Evolutionary conservation across 148 eudicot species (phyloP).

Genomic region (Cornus controversa): DNA sequence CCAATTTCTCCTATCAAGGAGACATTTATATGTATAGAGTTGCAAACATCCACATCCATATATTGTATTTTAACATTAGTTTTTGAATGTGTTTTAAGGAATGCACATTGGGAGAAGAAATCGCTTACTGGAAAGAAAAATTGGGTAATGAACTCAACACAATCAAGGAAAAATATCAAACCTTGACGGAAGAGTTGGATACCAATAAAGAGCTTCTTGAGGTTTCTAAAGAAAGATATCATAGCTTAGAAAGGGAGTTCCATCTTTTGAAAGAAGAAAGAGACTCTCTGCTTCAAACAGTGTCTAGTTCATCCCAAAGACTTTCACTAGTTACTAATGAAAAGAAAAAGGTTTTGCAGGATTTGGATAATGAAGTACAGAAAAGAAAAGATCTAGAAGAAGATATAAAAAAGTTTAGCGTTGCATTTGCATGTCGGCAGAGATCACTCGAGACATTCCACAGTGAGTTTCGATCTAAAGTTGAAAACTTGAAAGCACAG

Average conservation of each 20-base stretch:
- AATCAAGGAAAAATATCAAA: conserved; percentile 50
- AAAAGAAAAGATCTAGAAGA: conserved; percentile 69
- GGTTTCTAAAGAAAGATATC: conserved; percentile 47
- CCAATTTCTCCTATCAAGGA: conserved; percentile 15
- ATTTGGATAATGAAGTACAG: conserved; percentile 54
- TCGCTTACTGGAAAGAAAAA: conserved; percentile 62
- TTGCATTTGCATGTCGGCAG: conserved; percentile 55
- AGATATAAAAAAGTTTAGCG: conserved; percentile 60
- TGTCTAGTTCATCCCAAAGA: conserved; percentile 43
- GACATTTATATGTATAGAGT: conserved; percentile 4
- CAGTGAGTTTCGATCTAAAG: conserved; percentile 56
- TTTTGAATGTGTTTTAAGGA: conserved; percentile 56
- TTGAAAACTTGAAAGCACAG: conserved; percentile 44
- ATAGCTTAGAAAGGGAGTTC: conserved; percentile 62
- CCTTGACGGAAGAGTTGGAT: conserved; percentile 50
- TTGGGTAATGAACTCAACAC: conserved; percentile 53
- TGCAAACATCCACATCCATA: not conserved
- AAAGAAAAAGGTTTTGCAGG: conserved; percentile 53
- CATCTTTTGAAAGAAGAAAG: conserved; percentile 61
- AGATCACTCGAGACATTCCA: conserved; percentile 65
- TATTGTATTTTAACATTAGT: conserved; percentile 10
- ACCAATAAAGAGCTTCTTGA: conserved; percentile 49
- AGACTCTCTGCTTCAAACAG: conserved; percentile 46
- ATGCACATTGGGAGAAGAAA: conserved; percentile 51
- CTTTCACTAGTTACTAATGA: conserved; percentile 42